Evolutionary conservation across 345 rosid genomes (phyloP).

Genomic region (Firmiana major): DNA sequence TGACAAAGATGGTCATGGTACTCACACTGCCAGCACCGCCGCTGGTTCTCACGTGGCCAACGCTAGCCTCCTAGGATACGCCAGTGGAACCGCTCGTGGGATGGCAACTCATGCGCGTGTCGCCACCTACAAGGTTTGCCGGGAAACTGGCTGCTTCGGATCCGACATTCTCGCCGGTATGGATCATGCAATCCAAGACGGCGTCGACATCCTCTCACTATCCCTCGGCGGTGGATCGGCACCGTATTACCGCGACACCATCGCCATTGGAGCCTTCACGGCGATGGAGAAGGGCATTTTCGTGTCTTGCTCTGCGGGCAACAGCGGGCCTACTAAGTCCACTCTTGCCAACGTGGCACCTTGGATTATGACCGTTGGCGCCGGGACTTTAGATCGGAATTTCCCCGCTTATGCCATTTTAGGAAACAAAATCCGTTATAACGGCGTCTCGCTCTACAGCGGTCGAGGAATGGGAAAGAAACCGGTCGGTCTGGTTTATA

Average conservation of each 20-base stretch:
- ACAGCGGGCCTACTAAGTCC: constrained; percentile 59
- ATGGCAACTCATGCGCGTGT: constrained; percentile 74
- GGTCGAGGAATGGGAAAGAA: constrained; percentile 58
- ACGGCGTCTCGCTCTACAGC: constrained; percentile 74
- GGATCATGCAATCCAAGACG: constrained; percentile 71
- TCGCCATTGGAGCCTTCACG: constrained; percentile 67
- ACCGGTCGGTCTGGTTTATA: constrained; percentile 51
- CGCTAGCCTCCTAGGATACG: constrained; percentile 83
- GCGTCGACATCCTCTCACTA: constrained; percentile 84
- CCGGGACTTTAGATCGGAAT: constrained; percentile 80
- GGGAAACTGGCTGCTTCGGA: constrained; percentile 66
- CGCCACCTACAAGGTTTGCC: constrained; percentile 82
- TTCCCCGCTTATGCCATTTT: constrained; percentile 69
- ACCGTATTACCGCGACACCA: constrained; percentile 58
- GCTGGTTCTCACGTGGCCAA: constrained; percentile 63
- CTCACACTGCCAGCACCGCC: constrained; percentile 81
- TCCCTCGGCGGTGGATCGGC: constrained; percentile 79
- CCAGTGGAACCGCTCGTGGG: constrained; percentile 75
- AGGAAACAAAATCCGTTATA: constrained; percentile 41
- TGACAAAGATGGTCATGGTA: constrained; percentile 80
- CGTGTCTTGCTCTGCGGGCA: constrained; percentile 82
- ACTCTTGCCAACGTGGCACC: constrained; percentile 82
- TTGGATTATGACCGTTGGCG: constrained; percentile 94
- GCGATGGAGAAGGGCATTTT: constrained; percentile 81
- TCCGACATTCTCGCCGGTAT: constrained; percentile 83